Conservation (phyloP, 768 basidiomycete genomes). For the Russula ochroleuca region DNA sequence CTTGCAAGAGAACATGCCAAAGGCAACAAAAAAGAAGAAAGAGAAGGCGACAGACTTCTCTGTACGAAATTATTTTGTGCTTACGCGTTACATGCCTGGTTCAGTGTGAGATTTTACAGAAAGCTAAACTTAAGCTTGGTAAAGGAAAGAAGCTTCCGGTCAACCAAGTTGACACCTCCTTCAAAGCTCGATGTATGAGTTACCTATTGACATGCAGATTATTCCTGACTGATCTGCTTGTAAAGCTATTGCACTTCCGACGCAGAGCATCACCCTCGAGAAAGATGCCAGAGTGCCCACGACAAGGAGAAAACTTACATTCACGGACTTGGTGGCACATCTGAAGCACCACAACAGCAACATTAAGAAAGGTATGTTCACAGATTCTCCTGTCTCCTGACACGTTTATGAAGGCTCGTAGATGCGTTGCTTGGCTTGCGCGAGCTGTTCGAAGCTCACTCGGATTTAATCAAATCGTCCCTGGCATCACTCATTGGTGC, state of each 20-base stretch:
- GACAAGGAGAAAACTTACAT: conserved; percentile 69
- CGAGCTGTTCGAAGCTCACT: conserved; percentile 65
- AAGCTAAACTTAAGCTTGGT: conserved; percentile 94
- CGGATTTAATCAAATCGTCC: conserved; percentile 47
- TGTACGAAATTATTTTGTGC: conserved; percentile 38
- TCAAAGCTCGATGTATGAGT: conserved; percentile 79
- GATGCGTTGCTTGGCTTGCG: conserved; percentile 71
- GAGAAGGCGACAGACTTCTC: conserved; percentile 86
- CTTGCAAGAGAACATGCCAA: conserved; percentile 55
- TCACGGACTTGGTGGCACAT: conserved; percentile 72
- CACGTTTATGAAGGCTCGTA: conserved; percentile 30
- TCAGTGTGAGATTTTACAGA: conserved; percentile 44
- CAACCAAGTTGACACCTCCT: conserved; percentile 93
- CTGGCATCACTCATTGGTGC: conserved; percentile 54
- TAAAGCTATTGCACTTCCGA: conserved; percentile 83
- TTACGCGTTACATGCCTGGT: neutral
- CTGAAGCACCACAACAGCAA: conserved; percentile 77
- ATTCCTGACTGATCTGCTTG: neutral
- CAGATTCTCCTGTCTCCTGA: conserved; percentile 11
- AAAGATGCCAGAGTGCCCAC: conserved; percentile 57
- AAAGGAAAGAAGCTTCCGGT: conserved; percentile 80
- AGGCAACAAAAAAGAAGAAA: conserved; percentile 80
- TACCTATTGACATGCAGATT: neutral
- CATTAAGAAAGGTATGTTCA: conserved; percentile 60
- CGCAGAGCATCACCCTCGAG: conserved; percentile 66